Evolutionary conservation across 75 land plant genomes (phyloP), one percentile per base, ranked within the genome.

Genomic region (Pinus taeda): DNA sequence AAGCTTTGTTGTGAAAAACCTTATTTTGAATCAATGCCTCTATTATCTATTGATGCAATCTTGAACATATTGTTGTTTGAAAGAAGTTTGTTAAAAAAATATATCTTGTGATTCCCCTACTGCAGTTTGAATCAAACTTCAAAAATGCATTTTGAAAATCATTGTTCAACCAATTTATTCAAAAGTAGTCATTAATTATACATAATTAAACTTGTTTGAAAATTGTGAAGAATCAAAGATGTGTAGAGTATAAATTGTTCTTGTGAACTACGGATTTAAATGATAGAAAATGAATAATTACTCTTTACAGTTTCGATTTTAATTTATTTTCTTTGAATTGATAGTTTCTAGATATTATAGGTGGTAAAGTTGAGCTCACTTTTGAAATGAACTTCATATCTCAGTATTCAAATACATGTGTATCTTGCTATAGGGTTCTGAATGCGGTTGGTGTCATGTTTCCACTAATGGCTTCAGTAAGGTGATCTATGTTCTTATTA

Each of bases 261-360:
- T 37, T 69, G 12, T 7, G 24, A 69, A 69, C n/a, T 42, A 14
- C 11, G 20, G 1, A n/a, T 42, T 8, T 37, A 20, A 42, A 69
- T 69, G n/a, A 24, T 69, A 69, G 22, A 69, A 69, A 4, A n/a
- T 69, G 24, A 45, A 65, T 42, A 4, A 20, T 45, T 18, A 37
- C 12, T 30, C 6, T 1, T 42, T 8, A n/a, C 6, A 12, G 42
- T 13, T 30, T 2, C 42, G 21, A 7, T n/a, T 69, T 30, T 30
- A n/a, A n/a, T n/a, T n/a, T n/a, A n/a, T 30, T 15, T 22, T 8
- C 42, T 69, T 69, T 69, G 22, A 69, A 37, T 42, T 21, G 69
- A n/a, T 85, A 96, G 97, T 77, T 83, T 21, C 57, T 82, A 77
- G 93, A 90, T 60, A 92, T 88, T 78, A 91, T 91, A 29, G 93